These are phyloP conservation scores for Gracilaria caudata DNA, from an alignment of 23 red algal genomes.

Conservation along the genomic window DNA sequence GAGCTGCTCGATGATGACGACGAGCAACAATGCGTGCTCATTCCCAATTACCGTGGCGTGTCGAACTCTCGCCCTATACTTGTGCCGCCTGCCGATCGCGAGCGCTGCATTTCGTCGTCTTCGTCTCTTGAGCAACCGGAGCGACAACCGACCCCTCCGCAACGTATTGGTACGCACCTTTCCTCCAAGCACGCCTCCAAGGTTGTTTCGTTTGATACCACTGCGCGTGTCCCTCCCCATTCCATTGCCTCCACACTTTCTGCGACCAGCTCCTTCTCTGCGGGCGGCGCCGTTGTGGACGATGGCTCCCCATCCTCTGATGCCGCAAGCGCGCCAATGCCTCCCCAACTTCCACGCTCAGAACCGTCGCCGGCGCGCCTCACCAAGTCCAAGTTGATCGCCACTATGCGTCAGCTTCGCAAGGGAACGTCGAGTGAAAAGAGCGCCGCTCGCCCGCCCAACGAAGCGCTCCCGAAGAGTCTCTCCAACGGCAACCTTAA, in stretches of 20 bases:
- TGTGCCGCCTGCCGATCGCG: background rate
- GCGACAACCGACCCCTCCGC: background rate
- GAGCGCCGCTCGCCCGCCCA: background rate
- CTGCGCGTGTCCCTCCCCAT: background rate
- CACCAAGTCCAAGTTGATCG: background rate
- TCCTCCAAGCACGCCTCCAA: background rate
- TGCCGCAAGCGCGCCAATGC: background rate
- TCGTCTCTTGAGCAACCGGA: background rate
- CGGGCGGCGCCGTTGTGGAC: background rate
- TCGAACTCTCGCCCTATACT: background rate
- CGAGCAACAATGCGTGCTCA: constrained; percentile 8
- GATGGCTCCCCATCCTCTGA: background rate
- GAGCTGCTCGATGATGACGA: background rate
- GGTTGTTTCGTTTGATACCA: background rate
- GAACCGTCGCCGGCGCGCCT: background rate
- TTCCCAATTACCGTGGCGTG: constrained; percentile 31
- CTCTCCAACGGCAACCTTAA: constrained; percentile 1
- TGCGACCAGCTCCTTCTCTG: background rate
- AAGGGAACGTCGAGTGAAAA: constrained; percentile 21
- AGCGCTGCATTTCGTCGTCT: background rate
- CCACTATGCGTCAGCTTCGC: constrained; percentile 20
- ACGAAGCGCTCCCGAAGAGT: background rate
- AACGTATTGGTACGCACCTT: background rate
- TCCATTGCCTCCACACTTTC: background rate
- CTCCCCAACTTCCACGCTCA: background rate